phyloP scores from a whole-genome alignment of 805 yeast species.

The Nakazawaea ishiwadae region DNA sequence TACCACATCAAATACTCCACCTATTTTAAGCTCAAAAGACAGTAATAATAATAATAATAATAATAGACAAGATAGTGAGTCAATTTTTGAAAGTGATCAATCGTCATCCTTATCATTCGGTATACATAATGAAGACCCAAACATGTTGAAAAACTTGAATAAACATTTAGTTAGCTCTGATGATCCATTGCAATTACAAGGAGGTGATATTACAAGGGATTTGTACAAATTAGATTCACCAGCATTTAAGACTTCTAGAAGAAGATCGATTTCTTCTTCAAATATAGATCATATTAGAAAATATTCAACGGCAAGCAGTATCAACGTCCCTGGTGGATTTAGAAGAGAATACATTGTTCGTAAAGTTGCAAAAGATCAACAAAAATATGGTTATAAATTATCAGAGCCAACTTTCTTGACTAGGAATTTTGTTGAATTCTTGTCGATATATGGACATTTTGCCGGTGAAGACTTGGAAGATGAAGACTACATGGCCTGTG shows the following conservation, averaged over 20 bases:
- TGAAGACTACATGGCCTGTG: constrained; percentile 53
- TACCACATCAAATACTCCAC: constrained; percentile 12
- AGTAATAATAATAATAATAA: background rate
- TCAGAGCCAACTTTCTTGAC: constrained; percentile 48
- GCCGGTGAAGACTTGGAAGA: constrained; percentile 81
- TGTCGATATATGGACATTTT: constrained; percentile 78
- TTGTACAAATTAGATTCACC: constrained; percentile 26
- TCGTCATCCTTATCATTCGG: constrained; percentile 18
- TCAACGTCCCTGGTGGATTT: constrained; percentile 81
- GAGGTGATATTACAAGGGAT: constrained; percentile 50
- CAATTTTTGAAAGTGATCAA: constrained; percentile 16
- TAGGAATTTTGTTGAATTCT: constrained; percentile 69
- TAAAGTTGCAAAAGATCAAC: constrained; percentile 15
- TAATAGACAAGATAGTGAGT: constrained; percentile 17
- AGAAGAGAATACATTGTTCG: constrained; percentile 59
- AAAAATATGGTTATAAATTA: constrained; percentile 24
- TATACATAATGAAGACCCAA: constrained; percentile 26
- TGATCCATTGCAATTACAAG: constrained; percentile 34
- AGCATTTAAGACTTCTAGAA: constrained; percentile 21
- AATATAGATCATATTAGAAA: constrained; percentile 36
- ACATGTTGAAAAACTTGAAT: constrained; percentile 26
- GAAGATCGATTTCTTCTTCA: constrained; percentile 24
- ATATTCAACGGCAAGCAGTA: constrained; percentile 59
- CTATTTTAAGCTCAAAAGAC: constrained; percentile 13
- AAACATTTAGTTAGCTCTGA: constrained; percentile 32